Conservation (phyloP, 805 yeast species). For the Pichia pseudocactophila region DNA sequence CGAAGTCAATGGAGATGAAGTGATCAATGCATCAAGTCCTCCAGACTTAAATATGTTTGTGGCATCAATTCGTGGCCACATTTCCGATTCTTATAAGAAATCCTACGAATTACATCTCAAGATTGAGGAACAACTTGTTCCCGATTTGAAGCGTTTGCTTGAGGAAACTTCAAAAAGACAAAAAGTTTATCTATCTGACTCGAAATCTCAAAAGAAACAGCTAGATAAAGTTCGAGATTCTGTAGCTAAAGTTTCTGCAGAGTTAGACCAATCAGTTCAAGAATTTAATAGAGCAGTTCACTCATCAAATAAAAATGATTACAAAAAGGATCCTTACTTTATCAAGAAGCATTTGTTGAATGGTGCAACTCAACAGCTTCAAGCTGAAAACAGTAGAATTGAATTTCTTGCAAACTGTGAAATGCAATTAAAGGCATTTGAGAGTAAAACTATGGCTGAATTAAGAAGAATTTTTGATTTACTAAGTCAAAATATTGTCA, state of each 20-base stretch:
- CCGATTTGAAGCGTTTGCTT: slow-evolving; percentile 34
- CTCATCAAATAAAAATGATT: slow-evolving; percentile 23
- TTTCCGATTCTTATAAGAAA: slow-evolving; percentile 27
- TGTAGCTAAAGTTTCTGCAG: slow-evolving; percentile 24
- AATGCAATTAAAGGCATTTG: slow-evolving; percentile 31
- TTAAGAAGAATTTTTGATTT: slow-evolving; percentile 31
- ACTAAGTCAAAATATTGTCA: slow-evolving; percentile 23
- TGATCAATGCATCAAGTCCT: neutral
- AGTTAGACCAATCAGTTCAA: slow-evolving; percentile 17
- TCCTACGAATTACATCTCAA: slow-evolving; percentile 32
- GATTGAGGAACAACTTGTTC: slow-evolving; percentile 31
- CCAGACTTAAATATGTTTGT: slow-evolving; percentile 24
- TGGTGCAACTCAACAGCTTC: slow-evolving; percentile 34
- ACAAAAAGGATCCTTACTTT: slow-evolving; percentile 39
- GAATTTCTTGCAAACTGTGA: slow-evolving; percentile 37
- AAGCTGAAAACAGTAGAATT: slow-evolving; percentile 37
- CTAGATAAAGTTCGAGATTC: slow-evolving; percentile 29
- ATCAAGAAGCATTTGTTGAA: slow-evolving; percentile 30
- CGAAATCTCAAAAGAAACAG: slow-evolving; percentile 32
- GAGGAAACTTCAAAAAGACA: slow-evolving; percentile 34
- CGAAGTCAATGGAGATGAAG: neutral
- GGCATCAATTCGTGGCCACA: slow-evolving; percentile 17
- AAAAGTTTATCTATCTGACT: slow-evolving; percentile 30
- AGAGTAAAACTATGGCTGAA: slow-evolving; percentile 34
- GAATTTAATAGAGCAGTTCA: slow-evolving; percentile 13